Evolutionary conservation across 345 rosid genomes (phyloP).

Genomic region (Schrenkiella parvula): DNA sequence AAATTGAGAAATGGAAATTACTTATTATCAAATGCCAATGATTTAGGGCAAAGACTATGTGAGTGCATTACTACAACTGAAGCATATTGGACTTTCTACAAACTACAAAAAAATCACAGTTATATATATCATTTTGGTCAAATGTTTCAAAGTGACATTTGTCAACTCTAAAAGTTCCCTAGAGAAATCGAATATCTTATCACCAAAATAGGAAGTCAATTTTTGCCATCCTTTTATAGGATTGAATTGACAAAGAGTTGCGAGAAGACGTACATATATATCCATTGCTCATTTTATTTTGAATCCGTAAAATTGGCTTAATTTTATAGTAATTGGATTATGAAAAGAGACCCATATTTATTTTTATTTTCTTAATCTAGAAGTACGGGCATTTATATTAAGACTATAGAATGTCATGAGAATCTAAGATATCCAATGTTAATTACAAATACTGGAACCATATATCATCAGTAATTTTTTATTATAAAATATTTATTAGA

Average conservation of each 20-base stretch:
- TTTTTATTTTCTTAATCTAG: not conserved
- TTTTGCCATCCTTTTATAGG: not conserved
- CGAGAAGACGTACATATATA: not conserved
- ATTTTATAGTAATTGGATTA: not conserved
- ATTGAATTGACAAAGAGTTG: not conserved
- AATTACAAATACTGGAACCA: not conserved
- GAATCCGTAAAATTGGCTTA: not conserved
- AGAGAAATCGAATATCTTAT: slow-evolving; percentile 18
- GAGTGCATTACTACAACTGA: slow-evolving; percentile 23
- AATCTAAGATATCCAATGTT: not conserved
- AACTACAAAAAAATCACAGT: not conserved
- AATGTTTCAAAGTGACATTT: slow-evolving; percentile 22
- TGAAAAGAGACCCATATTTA: not conserved
- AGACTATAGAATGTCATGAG: not conserved
- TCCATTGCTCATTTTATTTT: not conserved
- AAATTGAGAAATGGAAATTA: slow-evolving; percentile 14
- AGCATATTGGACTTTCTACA: slow-evolving; percentile 19
- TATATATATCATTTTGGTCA: slow-evolving; percentile 26
- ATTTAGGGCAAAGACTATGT: slow-evolving; percentile 29
- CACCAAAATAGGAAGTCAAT: slow-evolving; percentile 28
- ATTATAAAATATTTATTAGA: not conserved
- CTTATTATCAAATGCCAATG: slow-evolving; percentile 28
- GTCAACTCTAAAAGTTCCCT: slow-evolving; percentile 28
- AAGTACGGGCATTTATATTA: not conserved
- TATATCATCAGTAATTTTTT: not conserved